phyloP scores from a whole-genome alignment of 192 early-diverging fungal species.

The Podila epigama region DNA sequence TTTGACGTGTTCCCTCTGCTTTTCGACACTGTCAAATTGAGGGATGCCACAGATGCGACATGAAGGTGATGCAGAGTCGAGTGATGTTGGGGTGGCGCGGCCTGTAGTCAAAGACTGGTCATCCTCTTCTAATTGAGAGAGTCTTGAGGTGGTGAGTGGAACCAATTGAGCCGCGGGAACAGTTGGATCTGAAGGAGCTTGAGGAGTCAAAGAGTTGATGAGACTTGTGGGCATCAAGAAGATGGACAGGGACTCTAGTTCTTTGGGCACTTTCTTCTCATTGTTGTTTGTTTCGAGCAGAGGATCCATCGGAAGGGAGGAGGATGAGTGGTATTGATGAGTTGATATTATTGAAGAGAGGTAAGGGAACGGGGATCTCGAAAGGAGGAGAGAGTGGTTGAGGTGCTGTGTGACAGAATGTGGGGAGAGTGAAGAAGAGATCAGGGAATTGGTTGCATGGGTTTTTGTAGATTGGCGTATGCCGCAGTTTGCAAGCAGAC shows the following conservation, averaged over 20 bases:
- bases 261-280: not conserved
- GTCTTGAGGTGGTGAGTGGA: not conserved
- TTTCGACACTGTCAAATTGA: slow-evolving; percentile 36
- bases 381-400: too few relatives aligned
- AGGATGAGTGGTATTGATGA: too few relatives aligned
- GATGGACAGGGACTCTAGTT: not conserved
- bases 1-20: slow-evolving; percentile 57
- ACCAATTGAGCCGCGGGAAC: not conserved
- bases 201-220: not conserved
- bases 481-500: too few relatives aligned
- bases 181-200: not conserved
- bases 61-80: slow-evolving; percentile 31
- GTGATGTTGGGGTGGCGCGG: not conserved
- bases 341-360: too few relatives aligned
- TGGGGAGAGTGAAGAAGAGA: too few relatives aligned
- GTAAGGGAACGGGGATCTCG: too few relatives aligned
- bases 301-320: not conserved
- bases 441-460: too few relatives aligned
- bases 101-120: not conserved
- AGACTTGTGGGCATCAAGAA: not conserved
- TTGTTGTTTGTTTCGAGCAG: not conserved
- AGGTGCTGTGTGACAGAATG: too few relatives aligned
- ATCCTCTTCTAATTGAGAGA: not conserved
- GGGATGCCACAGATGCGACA: slow-evolving; percentile 55
- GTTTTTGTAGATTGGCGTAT: too few relatives aligned